Conservation (phyloP, 768 basidiomycete genomes). For the Lentinula sp. region DNA sequence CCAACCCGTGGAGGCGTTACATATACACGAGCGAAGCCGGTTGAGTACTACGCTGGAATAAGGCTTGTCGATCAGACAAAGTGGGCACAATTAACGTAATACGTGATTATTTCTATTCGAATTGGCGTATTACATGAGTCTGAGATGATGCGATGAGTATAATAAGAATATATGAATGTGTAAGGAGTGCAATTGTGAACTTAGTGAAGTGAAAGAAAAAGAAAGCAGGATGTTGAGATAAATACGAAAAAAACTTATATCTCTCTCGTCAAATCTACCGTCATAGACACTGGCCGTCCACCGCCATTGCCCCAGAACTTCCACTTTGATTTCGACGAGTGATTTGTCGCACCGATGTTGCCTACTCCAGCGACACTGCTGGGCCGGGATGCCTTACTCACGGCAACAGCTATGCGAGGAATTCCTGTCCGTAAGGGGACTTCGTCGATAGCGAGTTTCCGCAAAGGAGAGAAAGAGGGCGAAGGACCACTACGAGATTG, state of each 20-base stretch:
- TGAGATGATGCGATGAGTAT: not conserved
- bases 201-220: not conserved
- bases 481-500: not conserved
- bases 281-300: not conserved
- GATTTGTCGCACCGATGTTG: not conserved
- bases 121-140: not conserved
- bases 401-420: not conserved
- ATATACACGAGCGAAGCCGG: not conserved
- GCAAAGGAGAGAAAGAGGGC: not conserved
- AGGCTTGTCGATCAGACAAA: not conserved
- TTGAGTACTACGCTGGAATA: not conserved
- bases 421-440: not conserved
- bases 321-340: not conserved
- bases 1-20: not conserved
- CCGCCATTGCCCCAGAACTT: not conserved
- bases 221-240: not conserved
- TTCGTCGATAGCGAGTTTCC: slow-evolving; percentile 3
- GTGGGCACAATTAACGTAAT: not conserved
- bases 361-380: not conserved
- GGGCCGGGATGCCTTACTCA: not conserved
- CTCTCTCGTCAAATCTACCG: not conserved
- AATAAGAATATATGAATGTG: not conserved
- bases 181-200: not conserved
- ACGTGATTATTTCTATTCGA: not conserved
- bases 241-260: not conserved